A percentile compares a stretch with the other conserved stretches of the same genome.
Evolutionary conservation across 2,329 filamentous ascomycete genomes (phyloP).

Genomic region (Trichoderma sp.): DNA sequence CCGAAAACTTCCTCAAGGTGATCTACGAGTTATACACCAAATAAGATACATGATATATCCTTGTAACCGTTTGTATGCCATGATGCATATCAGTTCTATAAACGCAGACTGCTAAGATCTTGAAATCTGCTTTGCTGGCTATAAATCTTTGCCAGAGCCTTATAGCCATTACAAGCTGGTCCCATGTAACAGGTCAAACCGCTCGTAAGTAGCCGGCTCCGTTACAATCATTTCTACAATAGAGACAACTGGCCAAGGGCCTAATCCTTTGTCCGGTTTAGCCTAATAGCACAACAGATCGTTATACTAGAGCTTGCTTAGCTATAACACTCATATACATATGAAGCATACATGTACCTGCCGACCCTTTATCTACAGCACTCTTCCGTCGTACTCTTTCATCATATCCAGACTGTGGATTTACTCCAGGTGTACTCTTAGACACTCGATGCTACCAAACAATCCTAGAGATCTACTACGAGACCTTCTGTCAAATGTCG

Average conservation of each 20-base stretch:
- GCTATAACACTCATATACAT: no score
- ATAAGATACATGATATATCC: not conserved
- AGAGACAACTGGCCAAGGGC: no score
- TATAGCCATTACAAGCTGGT: not conserved
- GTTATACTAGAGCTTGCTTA: no score
- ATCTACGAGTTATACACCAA: not conserved
- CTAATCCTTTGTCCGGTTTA: no score
- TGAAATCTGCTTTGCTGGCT: not conserved
- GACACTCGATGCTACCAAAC: not conserved
- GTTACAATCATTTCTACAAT: no score
- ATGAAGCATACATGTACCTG: not conserved
- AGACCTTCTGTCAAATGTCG: not conserved
- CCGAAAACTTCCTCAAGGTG: not conserved
- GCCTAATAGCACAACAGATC: no score
- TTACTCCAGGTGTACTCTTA: not conserved
- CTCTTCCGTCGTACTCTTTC: not conserved
- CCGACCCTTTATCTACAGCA: not conserved
- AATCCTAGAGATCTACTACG: not conserved
- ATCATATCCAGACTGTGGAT: no score
- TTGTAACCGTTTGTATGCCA: not conserved
- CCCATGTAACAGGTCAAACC: no score
- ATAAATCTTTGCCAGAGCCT: not conserved
- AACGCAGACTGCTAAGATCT: not conserved
- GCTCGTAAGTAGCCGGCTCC: no score
- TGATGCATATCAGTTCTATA: not conserved